Percentiles rank a stretch among this genome's conserved stretches.
phyloP scores from a whole-genome alignment of 495 filamentous ascomycete genomes.

The Xylaria flabelliformis region DNA sequence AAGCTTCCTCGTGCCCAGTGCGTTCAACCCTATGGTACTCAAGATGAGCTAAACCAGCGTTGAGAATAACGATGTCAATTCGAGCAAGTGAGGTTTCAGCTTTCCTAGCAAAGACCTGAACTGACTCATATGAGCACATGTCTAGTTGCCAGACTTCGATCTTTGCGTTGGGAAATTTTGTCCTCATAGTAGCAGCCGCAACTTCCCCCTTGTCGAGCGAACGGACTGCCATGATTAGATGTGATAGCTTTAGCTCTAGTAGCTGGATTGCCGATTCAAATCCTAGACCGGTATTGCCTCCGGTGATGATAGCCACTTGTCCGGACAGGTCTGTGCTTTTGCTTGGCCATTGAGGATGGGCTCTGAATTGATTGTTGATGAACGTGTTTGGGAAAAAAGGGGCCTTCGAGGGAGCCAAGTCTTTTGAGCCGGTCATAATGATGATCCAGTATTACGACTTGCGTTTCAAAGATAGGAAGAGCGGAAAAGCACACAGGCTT shows the following conservation, averaged over 20 bases:
- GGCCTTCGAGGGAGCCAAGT: slow-evolving; percentile 12
- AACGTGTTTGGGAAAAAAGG: slow-evolving; percentile 31
- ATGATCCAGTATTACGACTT: background rate
- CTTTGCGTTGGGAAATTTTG: slow-evolving; percentile 39
- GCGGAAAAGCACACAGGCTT: background rate
- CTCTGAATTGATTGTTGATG: slow-evolving; percentile 43
- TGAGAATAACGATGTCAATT: slow-evolving; percentile 60
- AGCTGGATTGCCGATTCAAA: slow-evolving; percentile 55
- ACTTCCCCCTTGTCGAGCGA: slow-evolving; percentile 53
- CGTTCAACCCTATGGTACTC: slow-evolving; percentile 37
- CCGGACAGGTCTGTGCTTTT: slow-evolving; percentile 39
- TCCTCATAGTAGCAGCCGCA: slow-evolving; percentile 46
- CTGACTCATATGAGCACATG: slow-evolving; percentile 52
- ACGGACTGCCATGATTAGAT: slow-evolving; percentile 63
- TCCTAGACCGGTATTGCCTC: slow-evolving; percentile 60
- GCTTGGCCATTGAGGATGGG: slow-evolving; percentile 36
- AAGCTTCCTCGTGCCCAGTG: slow-evolving; percentile 56
- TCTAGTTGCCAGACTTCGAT: slow-evolving; percentile 65
- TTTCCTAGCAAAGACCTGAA: slow-evolving; percentile 52
- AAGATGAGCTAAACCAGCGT: slow-evolving; percentile 53
- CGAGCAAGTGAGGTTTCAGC: slow-evolving; percentile 41
- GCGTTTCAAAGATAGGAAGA: background rate
- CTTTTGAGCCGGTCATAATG: slow-evolving; percentile 28
- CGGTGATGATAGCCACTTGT: slow-evolving; percentile 59
- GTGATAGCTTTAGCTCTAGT: slow-evolving; percentile 50